A percentile compares a stretch with the other conserved stretches of the same genome.
Conservation (phyloP, 768 basidiomycete species). For the Russula compacta region DNA sequence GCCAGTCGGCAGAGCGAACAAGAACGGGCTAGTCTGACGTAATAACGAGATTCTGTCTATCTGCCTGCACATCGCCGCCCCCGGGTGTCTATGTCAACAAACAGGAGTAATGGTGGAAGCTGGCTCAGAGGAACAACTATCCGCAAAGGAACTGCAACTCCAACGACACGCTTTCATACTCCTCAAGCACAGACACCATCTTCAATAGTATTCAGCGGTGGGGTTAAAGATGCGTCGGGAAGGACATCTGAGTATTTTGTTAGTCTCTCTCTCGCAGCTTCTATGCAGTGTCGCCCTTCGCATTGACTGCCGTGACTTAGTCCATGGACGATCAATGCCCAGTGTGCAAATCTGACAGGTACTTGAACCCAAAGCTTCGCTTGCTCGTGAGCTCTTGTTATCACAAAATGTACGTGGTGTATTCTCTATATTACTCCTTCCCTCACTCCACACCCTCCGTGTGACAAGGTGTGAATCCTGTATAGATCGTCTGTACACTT, state of each 20-base stretch:
- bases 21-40: too few relatives aligned
- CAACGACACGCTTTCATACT: conserved; percentile 53
- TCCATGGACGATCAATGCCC: conserved; percentile 94
- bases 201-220: conserved; percentile 66
- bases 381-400: conserved; percentile 94
- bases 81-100: conserved; percentile 13
- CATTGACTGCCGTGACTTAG: conserved; percentile 29
- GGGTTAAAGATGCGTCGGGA: conserved; percentile 80
- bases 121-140: conserved; percentile 63
- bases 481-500: conserved; percentile 91
- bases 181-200: conserved; percentile 67
- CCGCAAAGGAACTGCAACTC: conserved; percentile 47
- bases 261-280: conserved; percentile 25
- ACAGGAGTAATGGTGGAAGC: conserved; percentile 15
- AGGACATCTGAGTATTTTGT: conserved; percentile 77
- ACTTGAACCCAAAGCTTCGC: conserved; percentile 88
- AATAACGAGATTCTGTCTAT: too few relatives aligned
- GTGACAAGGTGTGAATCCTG: conserved; percentile 88
- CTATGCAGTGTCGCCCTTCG: neutral
- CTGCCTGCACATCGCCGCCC: too few relatives aligned
- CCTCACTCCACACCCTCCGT: neutral
- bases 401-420: conserved; percentile 78
- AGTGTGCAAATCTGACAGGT: conserved; percentile 93
- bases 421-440: neutral
- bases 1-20: too few relatives aligned